Evolutionary conservation across 2,329 filamentous ascomycete genomes (phyloP), one percentile per base, ranked within the genome.

Genomic region (Tympanopsis confertula): DNA sequence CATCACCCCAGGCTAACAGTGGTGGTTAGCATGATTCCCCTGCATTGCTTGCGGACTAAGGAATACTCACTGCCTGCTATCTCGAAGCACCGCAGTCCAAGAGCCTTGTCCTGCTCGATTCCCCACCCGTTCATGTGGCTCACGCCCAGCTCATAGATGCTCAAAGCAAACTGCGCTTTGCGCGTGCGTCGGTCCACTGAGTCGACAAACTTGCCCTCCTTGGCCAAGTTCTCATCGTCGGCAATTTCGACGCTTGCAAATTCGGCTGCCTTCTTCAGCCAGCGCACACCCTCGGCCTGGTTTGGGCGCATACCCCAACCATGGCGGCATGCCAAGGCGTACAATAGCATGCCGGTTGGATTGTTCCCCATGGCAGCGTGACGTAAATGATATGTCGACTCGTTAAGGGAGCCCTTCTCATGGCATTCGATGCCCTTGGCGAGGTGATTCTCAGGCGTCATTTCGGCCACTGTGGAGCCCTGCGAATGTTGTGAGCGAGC

Each of bases 111-210:
- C 58, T 94, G 87, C 48, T 89, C 78, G 28, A 94, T 93, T 13
- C 91, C 91, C 91, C 91, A 98, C 4, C 91, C 91, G 50, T 98
- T 95, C 77, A 95, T 87, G 54, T 96, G 89, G 54, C 86, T 94
- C 19, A 95, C 87, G 3, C 91, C 91, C 18, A 98, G 69, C 61
- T 98, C 91, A 50, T 98, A 98, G 38, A 96, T 88, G 50, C 87
- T 91, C 33, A 96, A 69, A 1, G 89, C 91, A 56, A 96, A 94
- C 51, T 96, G 89, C 10, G 88, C 88, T 51, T 87, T 86, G 44
- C 87, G 80, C 4, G 85, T 82, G 58, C 88, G 91, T 47, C 76
- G 75, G 55, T 89, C 85, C 19, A 74, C 51, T 5, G 77, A 56
- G 55, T 86, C 76, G 1, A 78, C 70, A 10, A 65, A 57, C 59